Evolutionary conservation across 768 basidiomycete species (phyloP).

Genomic region (Clitopilus passeckerianus): DNA sequence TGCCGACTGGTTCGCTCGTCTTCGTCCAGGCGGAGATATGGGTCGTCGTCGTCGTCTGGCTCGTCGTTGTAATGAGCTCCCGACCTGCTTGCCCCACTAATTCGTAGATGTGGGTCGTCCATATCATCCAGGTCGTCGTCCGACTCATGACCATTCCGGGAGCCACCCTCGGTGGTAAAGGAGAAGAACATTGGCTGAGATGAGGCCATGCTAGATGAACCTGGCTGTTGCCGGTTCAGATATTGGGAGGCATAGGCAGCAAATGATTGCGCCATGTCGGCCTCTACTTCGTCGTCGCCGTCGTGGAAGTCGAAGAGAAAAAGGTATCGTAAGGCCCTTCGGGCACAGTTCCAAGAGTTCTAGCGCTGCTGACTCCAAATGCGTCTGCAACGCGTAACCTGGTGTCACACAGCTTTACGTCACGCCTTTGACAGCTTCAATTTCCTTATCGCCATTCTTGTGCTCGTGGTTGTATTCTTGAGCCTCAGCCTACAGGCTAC

Average conservation of each 20-base stretch:
- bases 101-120: conserved; percentile 71
- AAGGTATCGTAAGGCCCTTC: not conserved
- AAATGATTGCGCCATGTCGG: conserved; percentile 60
- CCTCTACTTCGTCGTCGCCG: conserved; percentile 10
- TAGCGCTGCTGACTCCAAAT: conserved; percentile 1
- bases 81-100: conserved; percentile 28
- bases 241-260: conserved; percentile 82
- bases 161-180: conserved; percentile 73
- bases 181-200: conserved; percentile 88
- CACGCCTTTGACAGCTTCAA: not conserved
- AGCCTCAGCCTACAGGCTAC: too few species aligned
- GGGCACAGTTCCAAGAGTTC: not conserved
- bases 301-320: conserved; percentile 5
- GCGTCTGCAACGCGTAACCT: not conserved
- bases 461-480: not conserved
- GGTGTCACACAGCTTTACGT: not conserved
- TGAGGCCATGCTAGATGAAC: conserved; percentile 48
- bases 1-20: conserved; percentile 36
- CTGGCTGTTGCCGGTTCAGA: conserved; percentile 51
- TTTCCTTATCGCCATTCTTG: not conserved
- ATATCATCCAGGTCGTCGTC: conserved; percentile 61
- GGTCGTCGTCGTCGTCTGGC: conserved; percentile 59
- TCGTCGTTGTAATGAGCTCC: conserved; percentile 16
- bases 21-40: conserved; percentile 74
- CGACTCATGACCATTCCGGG: conserved; percentile 40